phyloP scores from a whole-genome alignment of 306 rosid genomes.

The Trifolium repens region DNA sequence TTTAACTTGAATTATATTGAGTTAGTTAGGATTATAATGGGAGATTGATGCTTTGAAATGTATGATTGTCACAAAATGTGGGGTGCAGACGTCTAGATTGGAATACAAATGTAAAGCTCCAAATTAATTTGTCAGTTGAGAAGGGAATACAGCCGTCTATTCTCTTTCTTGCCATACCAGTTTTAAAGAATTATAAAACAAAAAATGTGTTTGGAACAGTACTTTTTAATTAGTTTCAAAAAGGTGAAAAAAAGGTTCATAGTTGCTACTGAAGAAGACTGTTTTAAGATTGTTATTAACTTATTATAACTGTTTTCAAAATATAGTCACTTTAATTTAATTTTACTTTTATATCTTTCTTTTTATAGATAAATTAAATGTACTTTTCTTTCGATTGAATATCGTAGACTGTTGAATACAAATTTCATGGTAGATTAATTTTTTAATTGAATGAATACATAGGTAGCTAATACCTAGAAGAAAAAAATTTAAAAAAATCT shows the following conservation, averaged over 20 bases:
- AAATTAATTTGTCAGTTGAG: background rate
- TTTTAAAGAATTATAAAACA: background rate
- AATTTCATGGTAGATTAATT: background rate
- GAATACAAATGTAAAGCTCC: background rate
- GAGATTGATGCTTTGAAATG: constrained; percentile 21
- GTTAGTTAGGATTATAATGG: constrained; percentile 9
- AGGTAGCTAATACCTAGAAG: too few relatives aligned
- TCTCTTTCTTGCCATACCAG: background rate
- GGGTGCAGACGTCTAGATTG: constrained; percentile 25
- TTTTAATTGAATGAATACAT: too few relatives aligned
- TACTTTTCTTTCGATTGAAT: background rate
- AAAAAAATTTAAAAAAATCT: too few relatives aligned
- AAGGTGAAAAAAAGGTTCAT: background rate
- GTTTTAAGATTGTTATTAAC: background rate
- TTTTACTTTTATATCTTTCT: background rate
- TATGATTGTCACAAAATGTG: constrained; percentile 9
- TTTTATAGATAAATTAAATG: constrained; percentile 7
- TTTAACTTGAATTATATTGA: constrained; percentile 35
- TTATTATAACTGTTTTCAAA: background rate
- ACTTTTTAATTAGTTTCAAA: constrained; percentile 13
- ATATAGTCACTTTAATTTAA: background rate
- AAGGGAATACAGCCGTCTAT: background rate
- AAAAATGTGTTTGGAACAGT: constrained; percentile 2
- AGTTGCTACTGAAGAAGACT: background rate
- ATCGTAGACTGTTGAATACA: background rate